Evolutionary conservation across 2,329 filamentous ascomycete genomes (phyloP), one percentile per base, ranked within the genome.

Genomic region (Aspergillus vadensis): DNA sequence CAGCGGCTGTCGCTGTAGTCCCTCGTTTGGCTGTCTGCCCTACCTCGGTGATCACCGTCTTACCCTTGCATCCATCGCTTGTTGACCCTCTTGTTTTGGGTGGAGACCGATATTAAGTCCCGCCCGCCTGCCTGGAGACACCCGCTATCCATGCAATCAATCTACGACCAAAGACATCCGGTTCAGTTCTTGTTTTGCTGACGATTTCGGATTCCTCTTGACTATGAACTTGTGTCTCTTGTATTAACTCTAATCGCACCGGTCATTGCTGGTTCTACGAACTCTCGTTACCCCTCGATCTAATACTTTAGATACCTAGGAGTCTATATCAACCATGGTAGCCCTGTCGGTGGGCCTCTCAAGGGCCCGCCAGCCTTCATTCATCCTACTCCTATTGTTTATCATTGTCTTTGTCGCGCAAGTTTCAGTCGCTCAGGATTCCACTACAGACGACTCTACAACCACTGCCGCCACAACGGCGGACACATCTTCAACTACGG

Each of bases 351-450:
- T 44, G 61, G 58, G 64, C 60, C 58, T 49, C 52, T 51, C 58
- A 53, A 63, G 54, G 52, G 59, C 60, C 59, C 57, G 59, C 17
- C 63, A 59, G 30, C 63, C 63, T 39, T 57, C 60, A 15, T 19
- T 65, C 15, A 48, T 63, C n/a, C 52, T 69, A n/a, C 38, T 65
- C 23, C 43, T 69, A 25, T 49, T 70, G 15, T 43, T 72, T 12
- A 32, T 63, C 8, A 30, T 65, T 27, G 32, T 63, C 27, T 3
- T 69, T 27, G 39, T 67, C 17, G 63, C 64, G 25, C 61, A 63
- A 58, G 17, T 67, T 56, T 61, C 65, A 15, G 32, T 43, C 25
- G 67, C 65, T 12, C 65, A 68, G 51, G 55, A 59, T 10, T 36
- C 50, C 23, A 48, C 52, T 4, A 53, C 57, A 6, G 36, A 49